Base-by-base conservation (phyloP, 75 land plant genomes). In the Cupressus sempervirens region DNA sequence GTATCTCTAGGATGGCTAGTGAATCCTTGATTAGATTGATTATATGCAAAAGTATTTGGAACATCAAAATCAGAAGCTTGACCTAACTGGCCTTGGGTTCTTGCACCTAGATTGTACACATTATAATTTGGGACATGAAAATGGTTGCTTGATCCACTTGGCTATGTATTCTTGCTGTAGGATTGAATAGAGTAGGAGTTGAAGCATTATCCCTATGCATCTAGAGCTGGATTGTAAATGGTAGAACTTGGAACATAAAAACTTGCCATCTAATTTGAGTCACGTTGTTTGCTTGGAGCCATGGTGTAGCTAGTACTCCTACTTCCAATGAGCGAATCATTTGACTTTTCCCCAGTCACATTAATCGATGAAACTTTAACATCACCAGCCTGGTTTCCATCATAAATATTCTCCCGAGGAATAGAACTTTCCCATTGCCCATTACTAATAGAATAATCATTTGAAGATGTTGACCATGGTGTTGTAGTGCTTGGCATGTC, bases 21-120 rank as follows among this genome's bases (percentile, higher is more conserved):
- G 84, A 73, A 86, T 43, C 70, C 83, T 3, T 88, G 84, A 82
- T 45, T 87, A 26, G 48, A 45, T 62, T 81, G 88, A 18, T 46
- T 65, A 83, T 56, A 67, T 3, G 41, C 36, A 15, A 72, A 23
- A 76, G n/a, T n/a, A 62, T 45, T 82, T 20, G 46, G 41, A 20
- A 82, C 52, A 79, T 85, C 54, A 68, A 34, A 73, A 87, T 85
- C 50, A 7, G 77, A 68, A 26, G 83, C 82, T 26, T 84, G 86
- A 58, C 84, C 86, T 0, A 58, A 30, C n/a, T 84, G 82, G 73
- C 45, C 81, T 0, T 54, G 81, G 16, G 26, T 26, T 32, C 48
- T 40, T 79, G 81, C 81, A 79, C 14, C 40, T 12, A 13, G 81
- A 43, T 79, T 26, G 52, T 79, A 79, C 30, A 45, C 12, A 6